Percentiles rank a stretch among this genome's conserved stretches.
Evolutionary conservation across 2,329 filamentous ascomycete genomes (phyloP).

Genomic region (Xylaria multiplex): DNA sequence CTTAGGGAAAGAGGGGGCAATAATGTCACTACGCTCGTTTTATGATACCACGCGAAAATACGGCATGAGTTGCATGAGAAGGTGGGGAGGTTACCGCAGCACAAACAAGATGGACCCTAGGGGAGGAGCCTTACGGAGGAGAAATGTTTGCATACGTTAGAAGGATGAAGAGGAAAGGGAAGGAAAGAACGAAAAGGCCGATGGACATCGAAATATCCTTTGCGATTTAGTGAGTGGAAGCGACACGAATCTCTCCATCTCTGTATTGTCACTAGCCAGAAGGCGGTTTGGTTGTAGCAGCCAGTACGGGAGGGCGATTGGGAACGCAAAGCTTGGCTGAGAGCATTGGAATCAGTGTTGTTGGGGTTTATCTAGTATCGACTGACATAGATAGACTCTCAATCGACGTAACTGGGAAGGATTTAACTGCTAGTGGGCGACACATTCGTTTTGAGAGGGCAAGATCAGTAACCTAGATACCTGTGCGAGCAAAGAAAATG

Average conservation of each 20-base stretch:
- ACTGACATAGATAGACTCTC: neutral
- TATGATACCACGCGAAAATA: slow-evolving; percentile 39
- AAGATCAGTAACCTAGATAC: neutral
- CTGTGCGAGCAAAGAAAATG: neutral
- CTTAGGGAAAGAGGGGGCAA: slow-evolving; percentile 18
- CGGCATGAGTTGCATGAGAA: slow-evolving; percentile 38
- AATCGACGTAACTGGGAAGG: neutral
- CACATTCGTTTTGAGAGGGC: slow-evolving; percentile 20
- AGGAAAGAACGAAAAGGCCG: neutral
- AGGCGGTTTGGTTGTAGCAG: neutral
- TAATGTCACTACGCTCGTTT: slow-evolving; percentile 41
- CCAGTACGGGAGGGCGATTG: neutral
- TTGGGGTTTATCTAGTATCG: slow-evolving; percentile 10
- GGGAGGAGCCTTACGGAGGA: neutral
- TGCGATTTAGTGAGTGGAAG: neutral
- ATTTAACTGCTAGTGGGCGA: slow-evolving; percentile 1
- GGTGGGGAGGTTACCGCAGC: neutral
- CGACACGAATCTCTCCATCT: neutral
- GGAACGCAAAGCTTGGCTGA: neutral
- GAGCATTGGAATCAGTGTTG: neutral
- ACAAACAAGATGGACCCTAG: slow-evolving; percentile 1
- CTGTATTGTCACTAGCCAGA: neutral
- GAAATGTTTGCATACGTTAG: slow-evolving; percentile 4
- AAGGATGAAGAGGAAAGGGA: too few species aligned
- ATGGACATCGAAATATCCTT: slow-evolving; percentile 12